Evolutionary conservation across 2,329 filamentous ascomycete species (phyloP).

Genomic region (Alternaria sp.): DNA sequence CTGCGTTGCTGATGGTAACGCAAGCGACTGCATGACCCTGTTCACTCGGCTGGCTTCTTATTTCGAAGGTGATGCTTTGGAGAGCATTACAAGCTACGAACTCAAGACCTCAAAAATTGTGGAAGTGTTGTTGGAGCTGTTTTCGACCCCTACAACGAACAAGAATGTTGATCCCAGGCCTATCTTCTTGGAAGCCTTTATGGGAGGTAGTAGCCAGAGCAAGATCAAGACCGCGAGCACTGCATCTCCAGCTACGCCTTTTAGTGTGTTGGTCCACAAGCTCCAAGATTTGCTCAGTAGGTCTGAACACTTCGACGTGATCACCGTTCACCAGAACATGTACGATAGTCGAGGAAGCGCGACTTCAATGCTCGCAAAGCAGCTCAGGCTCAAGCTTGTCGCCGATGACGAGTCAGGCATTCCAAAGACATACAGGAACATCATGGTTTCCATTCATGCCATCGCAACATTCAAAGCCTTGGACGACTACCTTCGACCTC

Average conservation of each 20-base stretch:
- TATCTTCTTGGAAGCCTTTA: slow-evolving; percentile 90
- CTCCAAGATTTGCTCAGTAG: slow-evolving; percentile 94
- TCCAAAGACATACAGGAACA: slow-evolving; percentile 84
- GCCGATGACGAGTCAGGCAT: slow-evolving; percentile 93
- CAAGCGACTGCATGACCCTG: slow-evolving; percentile 65
- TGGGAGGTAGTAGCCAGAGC: slow-evolving; percentile 71
- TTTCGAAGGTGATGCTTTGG: slow-evolving; percentile 86
- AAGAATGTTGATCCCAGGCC: slow-evolving; percentile 71
- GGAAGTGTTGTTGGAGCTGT: slow-evolving; percentile 79
- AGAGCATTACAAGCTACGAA: slow-evolving; percentile 95
- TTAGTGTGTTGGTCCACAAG: slow-evolving; percentile 91
- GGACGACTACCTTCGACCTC: slow-evolving; percentile 92
- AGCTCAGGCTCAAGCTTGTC: slow-evolving; percentile 85
- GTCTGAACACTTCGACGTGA: slow-evolving; percentile 96
- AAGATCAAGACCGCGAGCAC: slow-evolving; percentile 71
- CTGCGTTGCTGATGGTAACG: slow-evolving; percentile 67
- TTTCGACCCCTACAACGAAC: slow-evolving; percentile 70
- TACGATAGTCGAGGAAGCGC: slow-evolving; percentile 92
- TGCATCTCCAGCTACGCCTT: slow-evolving; percentile 79
- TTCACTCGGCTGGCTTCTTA: slow-evolving; percentile 81
- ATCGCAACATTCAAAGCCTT: slow-evolving; percentile 97
- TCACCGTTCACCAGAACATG: slow-evolving; percentile 92
- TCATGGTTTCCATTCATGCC: slow-evolving; percentile 98
- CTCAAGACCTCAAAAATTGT: slow-evolving; percentile 91
- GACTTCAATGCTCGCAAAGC: slow-evolving; percentile 95